Evolutionary conservation across 106 monocot genomes (phyloP).

Genomic region (Triglochin maritima): DNA sequence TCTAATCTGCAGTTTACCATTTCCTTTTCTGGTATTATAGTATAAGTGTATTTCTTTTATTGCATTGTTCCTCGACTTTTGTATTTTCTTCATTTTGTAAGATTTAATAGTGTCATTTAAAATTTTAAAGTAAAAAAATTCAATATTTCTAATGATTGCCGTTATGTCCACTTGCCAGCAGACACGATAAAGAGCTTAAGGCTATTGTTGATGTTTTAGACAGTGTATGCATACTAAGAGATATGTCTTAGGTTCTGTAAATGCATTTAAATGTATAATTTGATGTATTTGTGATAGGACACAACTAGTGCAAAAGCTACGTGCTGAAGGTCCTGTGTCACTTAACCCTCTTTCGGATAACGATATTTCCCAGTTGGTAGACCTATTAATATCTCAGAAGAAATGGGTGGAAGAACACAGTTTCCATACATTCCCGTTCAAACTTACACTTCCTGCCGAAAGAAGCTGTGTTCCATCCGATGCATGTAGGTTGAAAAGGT

Average conservation of each 20-base stretch:
- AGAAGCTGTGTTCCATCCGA: conserved; percentile 11
- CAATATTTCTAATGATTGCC: not conserved
- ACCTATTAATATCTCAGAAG: conserved; percentile 56
- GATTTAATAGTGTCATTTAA: not conserved
- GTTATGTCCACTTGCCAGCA: too few relatives aligned
- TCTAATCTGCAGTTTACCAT: not conserved
- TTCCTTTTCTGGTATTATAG: too few relatives aligned
- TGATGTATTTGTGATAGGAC: conserved; percentile 21
- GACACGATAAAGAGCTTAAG: too few relatives aligned
- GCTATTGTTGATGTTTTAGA: too few relatives aligned
- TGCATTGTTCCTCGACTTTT: conserved; percentile 1
- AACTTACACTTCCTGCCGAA: conserved; percentile 30
- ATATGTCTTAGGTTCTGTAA: too few relatives aligned
- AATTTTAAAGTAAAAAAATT: not conserved
- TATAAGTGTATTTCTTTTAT: too few relatives aligned
- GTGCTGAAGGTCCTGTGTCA: conserved; percentile 30
- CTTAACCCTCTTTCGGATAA: conserved; percentile 38
- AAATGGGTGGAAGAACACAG: conserved; percentile 65
- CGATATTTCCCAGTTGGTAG: conserved; percentile 37
- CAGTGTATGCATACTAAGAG: too few relatives aligned
- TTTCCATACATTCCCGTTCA: conserved; percentile 41
- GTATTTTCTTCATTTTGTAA: not conserved
- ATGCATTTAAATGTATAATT: too few relatives aligned
- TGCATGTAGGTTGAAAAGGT: conserved; percentile 21
- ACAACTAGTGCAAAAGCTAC: conserved; percentile 35